phyloP scores from a whole-genome alignment of 164 flowering plant species.

The Kingdonia uniflora region DNA sequence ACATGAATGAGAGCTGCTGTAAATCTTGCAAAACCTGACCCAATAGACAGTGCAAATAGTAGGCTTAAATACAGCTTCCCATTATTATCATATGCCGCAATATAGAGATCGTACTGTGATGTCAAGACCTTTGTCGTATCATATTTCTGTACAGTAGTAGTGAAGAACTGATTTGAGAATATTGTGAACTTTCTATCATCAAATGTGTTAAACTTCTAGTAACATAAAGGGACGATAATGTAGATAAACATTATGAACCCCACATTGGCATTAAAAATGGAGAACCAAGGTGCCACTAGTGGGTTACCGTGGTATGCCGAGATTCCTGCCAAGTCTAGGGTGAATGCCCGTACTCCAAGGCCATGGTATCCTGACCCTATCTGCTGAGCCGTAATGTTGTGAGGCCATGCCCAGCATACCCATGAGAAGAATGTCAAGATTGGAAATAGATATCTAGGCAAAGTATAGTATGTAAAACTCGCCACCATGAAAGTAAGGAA shows the following conservation, averaged over 20 bases:
- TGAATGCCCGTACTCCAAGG: too few relatives aligned
- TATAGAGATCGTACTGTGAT: constrained; percentile 61
- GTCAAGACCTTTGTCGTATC: constrained; percentile 74
- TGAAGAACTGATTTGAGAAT: too few relatives aligned
- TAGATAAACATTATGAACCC: constrained; percentile 77
- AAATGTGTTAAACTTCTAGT: too few relatives aligned
- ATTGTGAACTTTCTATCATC: constrained; percentile 85
- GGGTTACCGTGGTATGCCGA: constrained; percentile 96
- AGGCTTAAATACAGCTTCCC: too few relatives aligned
- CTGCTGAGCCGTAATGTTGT: constrained; percentile 90
- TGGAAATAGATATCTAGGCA: constrained; percentile 86
- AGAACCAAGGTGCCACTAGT: too few relatives aligned
- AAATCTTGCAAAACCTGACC: constrained; percentile 80
- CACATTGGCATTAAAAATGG: constrained; percentile 53
- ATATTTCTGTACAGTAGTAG: too few relatives aligned
- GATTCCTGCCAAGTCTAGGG: constrained; percentile 97
- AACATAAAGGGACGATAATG: constrained; percentile 78
- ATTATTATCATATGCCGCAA: too few relatives aligned
- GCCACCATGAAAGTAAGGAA: constrained; percentile 70
- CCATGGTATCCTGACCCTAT: too few relatives aligned
- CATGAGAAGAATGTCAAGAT: constrained; percentile 88
- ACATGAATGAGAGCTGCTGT: constrained; percentile 85
- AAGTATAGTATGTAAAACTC: constrained; percentile 69
- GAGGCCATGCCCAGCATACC: constrained; percentile 89
- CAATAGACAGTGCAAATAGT: too few relatives aligned